phyloP scores from a whole-genome alignment of 768 basidiomycete genomes.

The Panus rudis region DNA sequence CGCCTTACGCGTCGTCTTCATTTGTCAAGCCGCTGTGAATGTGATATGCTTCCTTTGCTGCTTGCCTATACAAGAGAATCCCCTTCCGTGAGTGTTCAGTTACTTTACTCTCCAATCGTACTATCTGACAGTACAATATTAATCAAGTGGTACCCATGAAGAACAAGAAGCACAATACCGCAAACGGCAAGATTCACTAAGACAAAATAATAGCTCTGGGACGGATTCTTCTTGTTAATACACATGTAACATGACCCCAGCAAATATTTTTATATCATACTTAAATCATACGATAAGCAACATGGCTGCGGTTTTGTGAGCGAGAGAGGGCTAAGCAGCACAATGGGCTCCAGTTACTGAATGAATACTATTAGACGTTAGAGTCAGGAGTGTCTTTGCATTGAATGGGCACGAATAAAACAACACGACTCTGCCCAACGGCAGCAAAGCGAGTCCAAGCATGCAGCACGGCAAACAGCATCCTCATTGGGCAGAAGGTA shows the following conservation, averaged over 20 bases:
- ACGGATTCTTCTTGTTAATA: too few relatives aligned
- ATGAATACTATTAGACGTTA: too few relatives aligned
- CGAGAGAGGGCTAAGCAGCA: too few relatives aligned
- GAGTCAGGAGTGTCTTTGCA: too few relatives aligned
- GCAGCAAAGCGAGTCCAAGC: neutral
- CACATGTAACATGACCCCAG: too few relatives aligned
- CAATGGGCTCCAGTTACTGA: too few relatives aligned
- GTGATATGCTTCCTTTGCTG: conserved; percentile 60
- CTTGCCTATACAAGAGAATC: conserved; percentile 71
- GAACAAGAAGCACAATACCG: conserved; percentile 55
- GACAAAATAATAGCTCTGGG: too few relatives aligned
- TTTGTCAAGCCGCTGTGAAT: conserved; percentile 66
- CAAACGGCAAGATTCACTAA: conserved; percentile 28
- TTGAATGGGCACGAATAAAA: too few relatives aligned
- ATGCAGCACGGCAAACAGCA: neutral
- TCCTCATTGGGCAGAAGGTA: conserved; percentile 9
- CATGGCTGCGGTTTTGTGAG: too few relatives aligned
- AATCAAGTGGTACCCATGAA: conserved; percentile 48
- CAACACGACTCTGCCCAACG: too few relatives aligned
- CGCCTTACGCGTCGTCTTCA: conserved; percentile 77
- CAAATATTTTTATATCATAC: too few relatives aligned
- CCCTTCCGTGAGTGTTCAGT: conserved; percentile 38
- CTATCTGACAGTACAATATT: neutral
- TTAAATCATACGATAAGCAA: too few relatives aligned
- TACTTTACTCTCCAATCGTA: neutral